These are phyloP conservation scores for Inonotus hispidus DNA, from an alignment of 1,284 basidiomycete species.

Conservation along the genomic window DNA sequence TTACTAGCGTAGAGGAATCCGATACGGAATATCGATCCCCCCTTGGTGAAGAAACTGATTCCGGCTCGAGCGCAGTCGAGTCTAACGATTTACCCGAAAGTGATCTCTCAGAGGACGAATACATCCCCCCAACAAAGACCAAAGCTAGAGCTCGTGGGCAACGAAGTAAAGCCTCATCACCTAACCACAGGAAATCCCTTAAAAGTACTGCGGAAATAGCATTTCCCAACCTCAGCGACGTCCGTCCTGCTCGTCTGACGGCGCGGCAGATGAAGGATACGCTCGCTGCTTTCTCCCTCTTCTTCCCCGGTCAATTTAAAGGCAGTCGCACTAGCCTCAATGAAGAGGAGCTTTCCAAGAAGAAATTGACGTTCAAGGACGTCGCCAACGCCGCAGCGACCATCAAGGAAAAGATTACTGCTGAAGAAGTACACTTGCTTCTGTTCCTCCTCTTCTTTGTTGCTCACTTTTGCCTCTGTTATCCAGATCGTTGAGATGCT, in stretches of 20 bases:
- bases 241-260: constrained; percentile 31
- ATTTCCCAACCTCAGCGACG: no score
- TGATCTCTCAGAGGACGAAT: constrained; percentile 21
- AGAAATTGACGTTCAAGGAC: constrained; percentile 59
- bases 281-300: constrained; percentile 55
- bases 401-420: constrained; percentile 63
- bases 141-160: background rate
- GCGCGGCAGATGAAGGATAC: constrained; percentile 49
- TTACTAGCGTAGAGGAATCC: constrained; percentile 22
- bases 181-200: background rate
- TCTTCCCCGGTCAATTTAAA: constrained; percentile 46
- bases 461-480: background rate
- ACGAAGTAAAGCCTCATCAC: background rate
- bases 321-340: constrained; percentile 17
- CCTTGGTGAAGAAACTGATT: constrained; percentile 23
- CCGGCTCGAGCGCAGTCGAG: constrained; percentile 9
- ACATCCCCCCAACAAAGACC: constrained; percentile 6
- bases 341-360: constrained; percentile 38
- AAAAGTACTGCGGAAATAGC: constrained; percentile 2
- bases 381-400: constrained; percentile 49
- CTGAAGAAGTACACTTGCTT: constrained; percentile 51
- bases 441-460: background rate
- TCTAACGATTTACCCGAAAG: constrained; percentile 22
- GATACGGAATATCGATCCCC: constrained; percentile 21
- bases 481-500: constrained; percentile 70